phyloP scores from a whole-genome alignment of 257 asterid species.

The Scutellaria baicalensis region DNA sequence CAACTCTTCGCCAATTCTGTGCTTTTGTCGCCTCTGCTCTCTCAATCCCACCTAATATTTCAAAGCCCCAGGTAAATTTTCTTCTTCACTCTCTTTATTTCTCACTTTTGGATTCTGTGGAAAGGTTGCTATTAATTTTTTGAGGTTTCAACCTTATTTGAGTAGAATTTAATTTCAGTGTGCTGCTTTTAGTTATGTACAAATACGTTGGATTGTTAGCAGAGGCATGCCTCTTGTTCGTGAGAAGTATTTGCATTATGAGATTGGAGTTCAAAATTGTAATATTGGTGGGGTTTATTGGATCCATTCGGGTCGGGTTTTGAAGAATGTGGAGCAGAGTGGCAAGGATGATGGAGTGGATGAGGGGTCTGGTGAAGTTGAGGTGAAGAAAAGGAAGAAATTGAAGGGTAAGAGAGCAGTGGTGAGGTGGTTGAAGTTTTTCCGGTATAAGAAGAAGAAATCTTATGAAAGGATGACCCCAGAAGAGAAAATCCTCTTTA shows the following conservation, averaged over 20 bases:
- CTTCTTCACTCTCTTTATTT: neutral
- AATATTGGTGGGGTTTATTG: slow-evolving; percentile 28
- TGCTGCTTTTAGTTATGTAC: slow-evolving; percentile 23
- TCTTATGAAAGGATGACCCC: slow-evolving; percentile 63
- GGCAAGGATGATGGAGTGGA: slow-evolving; percentile 17
- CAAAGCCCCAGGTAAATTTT: slow-evolving; percentile 34
- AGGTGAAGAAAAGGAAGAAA: slow-evolving; percentile 62
- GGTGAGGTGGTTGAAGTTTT: slow-evolving; percentile 80
- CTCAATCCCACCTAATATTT: slow-evolving; percentile 13
- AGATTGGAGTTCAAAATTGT: slow-evolving; percentile 14
- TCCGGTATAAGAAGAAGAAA: slow-evolving; percentile 85
- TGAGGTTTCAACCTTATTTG: neutral
- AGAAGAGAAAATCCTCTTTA: slow-evolving; percentile 67
- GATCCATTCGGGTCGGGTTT: slow-evolving; percentile 39
- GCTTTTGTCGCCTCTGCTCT: neutral
- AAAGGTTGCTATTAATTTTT: neutral
- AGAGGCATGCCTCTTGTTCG: slow-evolving; percentile 12
- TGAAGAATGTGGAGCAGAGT: slow-evolving; percentile 28
- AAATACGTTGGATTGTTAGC: slow-evolving; percentile 29
- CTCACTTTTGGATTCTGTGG: neutral
- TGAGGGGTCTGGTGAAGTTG: slow-evolving; percentile 32
- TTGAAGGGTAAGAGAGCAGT: slow-evolving; percentile 88
- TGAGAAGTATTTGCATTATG: slow-evolving; percentile 15
- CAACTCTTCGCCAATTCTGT: slow-evolving; percentile 18
- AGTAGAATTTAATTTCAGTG: slow-evolving; percentile 6